A percentile compares a stretch with the other conserved stretches of the same genome.
phyloP scores from a whole-genome alignment of 75 land plant species.

The Cupressus sempervirens region DNA sequence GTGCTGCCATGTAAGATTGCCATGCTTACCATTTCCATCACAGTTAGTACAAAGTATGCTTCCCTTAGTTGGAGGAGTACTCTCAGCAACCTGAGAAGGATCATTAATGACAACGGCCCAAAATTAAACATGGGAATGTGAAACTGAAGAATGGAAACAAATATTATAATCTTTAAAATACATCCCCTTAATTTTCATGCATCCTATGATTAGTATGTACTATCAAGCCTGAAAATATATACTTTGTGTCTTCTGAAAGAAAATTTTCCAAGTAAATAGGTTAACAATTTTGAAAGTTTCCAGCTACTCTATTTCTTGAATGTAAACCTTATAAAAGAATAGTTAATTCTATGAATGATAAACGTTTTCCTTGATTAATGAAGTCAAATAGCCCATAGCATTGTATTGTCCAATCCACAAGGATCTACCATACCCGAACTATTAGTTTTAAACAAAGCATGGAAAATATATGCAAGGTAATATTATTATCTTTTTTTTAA shows the following conservation, averaged over 20 bases:
- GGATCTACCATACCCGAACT: background rate
- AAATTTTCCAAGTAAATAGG: background rate
- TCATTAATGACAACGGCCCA: constrained; percentile 1
- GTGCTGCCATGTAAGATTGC: background rate
- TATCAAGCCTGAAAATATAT: background rate
- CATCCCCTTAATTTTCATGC: background rate
- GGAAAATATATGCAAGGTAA: background rate
- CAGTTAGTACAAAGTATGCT: constrained; percentile 59
- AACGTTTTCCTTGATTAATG: background rate
- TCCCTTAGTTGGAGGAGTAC: constrained; percentile 24
- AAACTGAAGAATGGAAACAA: background rate
- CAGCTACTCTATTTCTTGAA: background rate
- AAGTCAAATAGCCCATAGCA: background rate
- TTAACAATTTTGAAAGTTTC: background rate
- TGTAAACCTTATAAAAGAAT: background rate
- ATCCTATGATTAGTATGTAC: background rate
- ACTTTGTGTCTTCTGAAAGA: background rate
- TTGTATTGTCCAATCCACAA: background rate
- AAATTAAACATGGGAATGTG: background rate
- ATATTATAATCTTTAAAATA: background rate
- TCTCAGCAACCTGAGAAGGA: constrained; percentile 38
- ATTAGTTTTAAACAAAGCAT: background rate
- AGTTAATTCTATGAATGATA: background rate
- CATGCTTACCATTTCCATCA: constrained; percentile 62
- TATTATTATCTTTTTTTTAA: background rate